A percentile compares a stretch with the other conserved stretches of the same genome.
Evolutionary conservation across 345 rosid species (phyloP).

Genomic region (Bruguiera gymnorhiza): DNA sequence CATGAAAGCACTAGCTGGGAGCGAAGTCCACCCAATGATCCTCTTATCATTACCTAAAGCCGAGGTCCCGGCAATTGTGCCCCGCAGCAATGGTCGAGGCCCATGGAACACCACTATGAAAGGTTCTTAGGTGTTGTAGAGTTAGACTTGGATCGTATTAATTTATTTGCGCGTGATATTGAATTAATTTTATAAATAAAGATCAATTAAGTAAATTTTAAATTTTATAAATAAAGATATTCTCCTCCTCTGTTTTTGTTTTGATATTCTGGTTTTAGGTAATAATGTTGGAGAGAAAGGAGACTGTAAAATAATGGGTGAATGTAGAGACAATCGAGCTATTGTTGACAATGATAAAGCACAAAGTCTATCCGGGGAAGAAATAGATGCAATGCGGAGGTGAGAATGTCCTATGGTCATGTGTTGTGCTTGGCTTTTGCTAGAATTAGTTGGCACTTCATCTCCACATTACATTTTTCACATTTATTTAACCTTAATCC

Average conservation of each 20-base stretch:
- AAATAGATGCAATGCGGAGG: slow-evolving; percentile 80
- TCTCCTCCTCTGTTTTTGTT: not conserved
- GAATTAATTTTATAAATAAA: too few species aligned
- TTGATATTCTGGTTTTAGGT: slow-evolving; percentile 25
- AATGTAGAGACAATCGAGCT: slow-evolving; percentile 65
- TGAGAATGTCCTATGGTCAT: slow-evolving; percentile 15
- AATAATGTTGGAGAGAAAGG: slow-evolving; percentile 36
- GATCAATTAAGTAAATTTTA: too few species aligned
- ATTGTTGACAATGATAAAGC: slow-evolving; percentile 80
- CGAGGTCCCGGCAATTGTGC: slow-evolving; percentile 2
- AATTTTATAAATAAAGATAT: too few species aligned
- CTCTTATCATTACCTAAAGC: slow-evolving; percentile 15
- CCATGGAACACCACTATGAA: slow-evolving; percentile 6
- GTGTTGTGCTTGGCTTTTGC: not conserved
- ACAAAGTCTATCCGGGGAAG: slow-evolving; percentile 70
- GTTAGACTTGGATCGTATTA: too few species aligned
- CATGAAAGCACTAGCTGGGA: slow-evolving; percentile 32
- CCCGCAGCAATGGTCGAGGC: slow-evolving; percentile 11
- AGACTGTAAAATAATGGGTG: slow-evolving; percentile 37
- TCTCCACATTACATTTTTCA: too few species aligned
- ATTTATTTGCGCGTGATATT: too few species aligned
- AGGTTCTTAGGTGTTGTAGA: not conserved
- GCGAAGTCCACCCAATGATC: slow-evolving; percentile 31
- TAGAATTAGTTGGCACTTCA: too few species aligned
- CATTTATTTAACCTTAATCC: too few species aligned